Evolutionary conservation across 257 asterid genomes (phyloP).

Genomic region (Capsicum chinense): DNA sequence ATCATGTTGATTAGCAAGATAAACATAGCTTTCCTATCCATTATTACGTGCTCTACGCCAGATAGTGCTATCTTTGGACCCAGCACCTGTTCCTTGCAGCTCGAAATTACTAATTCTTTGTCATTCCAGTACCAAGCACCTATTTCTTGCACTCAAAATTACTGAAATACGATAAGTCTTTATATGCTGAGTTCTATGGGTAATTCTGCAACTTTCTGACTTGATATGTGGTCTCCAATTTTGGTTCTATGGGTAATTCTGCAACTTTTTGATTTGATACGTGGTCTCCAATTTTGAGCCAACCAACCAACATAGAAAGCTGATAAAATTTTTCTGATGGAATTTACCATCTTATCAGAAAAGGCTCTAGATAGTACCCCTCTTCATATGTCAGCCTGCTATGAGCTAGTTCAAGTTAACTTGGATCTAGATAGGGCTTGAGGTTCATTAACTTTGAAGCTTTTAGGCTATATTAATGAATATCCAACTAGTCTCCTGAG

Average conservation of each 20-base stretch:
- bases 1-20: background rate
- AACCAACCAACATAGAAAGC: background rate
- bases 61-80: background rate
- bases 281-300: no score
- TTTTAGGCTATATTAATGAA: slow-evolving; percentile 13
- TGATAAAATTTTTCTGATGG: background rate
- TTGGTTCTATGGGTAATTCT: background rate
- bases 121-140: background rate
- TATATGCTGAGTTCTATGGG: background rate
- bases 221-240: background rate
- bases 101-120: background rate
- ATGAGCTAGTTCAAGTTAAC: background rate
- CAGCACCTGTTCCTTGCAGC: background rate
- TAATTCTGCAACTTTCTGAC: background rate
- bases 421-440: background rate
- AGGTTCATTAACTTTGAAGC: background rate
- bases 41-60: background rate
- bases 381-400: background rate
- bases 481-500: background rate
- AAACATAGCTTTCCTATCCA: background rate
- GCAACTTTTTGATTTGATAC: background rate
- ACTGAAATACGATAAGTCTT: background rate
- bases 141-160: background rate
- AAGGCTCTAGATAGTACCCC: background rate
- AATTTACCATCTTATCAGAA: slow-evolving; percentile 8